A percentile compares a stretch with the other conserved stretches of the same genome.
phyloP scores from a whole-genome alignment of 2,329 filamentous ascomycete species.

The Plectosphaerella cucumerina region DNA sequence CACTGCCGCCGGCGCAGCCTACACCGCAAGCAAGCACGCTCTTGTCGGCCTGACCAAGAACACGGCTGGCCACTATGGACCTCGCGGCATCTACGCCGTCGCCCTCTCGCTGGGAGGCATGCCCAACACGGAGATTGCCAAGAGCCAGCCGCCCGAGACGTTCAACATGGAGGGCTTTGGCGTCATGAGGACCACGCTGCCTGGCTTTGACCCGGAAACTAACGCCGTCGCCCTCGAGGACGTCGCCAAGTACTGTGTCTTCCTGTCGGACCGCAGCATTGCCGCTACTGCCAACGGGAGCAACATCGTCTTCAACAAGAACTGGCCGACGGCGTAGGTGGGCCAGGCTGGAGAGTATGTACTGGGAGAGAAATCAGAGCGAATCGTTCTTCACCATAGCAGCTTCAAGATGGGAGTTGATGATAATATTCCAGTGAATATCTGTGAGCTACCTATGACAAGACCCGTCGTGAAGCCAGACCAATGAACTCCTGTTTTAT shows the following conservation, averaged over 20 bases:
- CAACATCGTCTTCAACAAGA: slow-evolving; percentile 26
- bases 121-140: slow-evolving; percentile 15
- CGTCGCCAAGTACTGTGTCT: slow-evolving; percentile 34
- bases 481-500: too few relatives aligned
- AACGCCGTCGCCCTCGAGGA: slow-evolving; percentile 24
- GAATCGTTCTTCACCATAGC: too few relatives aligned
- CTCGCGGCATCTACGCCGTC: slow-evolving; percentile 39
- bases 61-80: slow-evolving; percentile 51
- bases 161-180: slow-evolving; percentile 27
- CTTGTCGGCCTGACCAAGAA: slow-evolving; percentile 51
- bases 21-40: slow-evolving; percentile 51
- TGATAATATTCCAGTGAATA: too few relatives aligned
- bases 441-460: too few relatives aligned
- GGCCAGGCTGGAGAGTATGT: neutral
- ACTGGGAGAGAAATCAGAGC: too few relatives aligned
- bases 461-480: too few relatives aligned
- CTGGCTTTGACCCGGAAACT: slow-evolving; percentile 22
- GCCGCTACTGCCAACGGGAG: slow-evolving; percentile 26
- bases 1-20: slow-evolving; percentile 35
- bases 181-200: slow-evolving; percentile 18
- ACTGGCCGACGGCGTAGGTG: slow-evolving; percentile 27
- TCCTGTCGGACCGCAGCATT: slow-evolving; percentile 28
- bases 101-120: slow-evolving; percentile 11
- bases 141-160: slow-evolving; percentile 29
- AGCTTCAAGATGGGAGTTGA: too few relatives aligned